Percentiles rank a stretch among this genome's conserved stretches.
Evolutionary conservation across 1,284 basidiomycete species (phyloP).

Genomic region (Wallemia hederae): DNA sequence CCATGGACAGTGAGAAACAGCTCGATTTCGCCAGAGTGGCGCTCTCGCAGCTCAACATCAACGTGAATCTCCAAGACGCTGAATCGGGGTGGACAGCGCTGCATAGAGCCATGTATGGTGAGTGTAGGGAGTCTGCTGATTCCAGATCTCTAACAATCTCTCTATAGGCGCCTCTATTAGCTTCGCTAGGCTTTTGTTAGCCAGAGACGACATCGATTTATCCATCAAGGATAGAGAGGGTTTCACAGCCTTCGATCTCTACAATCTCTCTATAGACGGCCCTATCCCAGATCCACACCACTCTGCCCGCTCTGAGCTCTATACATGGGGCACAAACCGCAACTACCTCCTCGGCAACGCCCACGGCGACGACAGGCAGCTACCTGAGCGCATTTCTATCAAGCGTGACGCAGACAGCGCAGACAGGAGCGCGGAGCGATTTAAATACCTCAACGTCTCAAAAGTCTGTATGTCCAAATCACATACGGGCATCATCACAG

Average conservation of each 20-base stretch:
- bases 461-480: not conserved
- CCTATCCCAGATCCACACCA: slow-evolving; percentile 22
- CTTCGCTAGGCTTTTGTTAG: slow-evolving; percentile 36
- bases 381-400: slow-evolving; percentile 42
- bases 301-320: slow-evolving; percentile 30
- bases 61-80: slow-evolving; percentile 50
- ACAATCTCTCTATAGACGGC: slow-evolving; percentile 58
- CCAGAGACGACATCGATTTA: slow-evolving; percentile 41
- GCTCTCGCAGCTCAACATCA: slow-evolving; percentile 44
- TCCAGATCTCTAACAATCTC: not conserved
- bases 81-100: slow-evolving; percentile 79
- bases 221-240: slow-evolving; percentile 62
- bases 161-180: not conserved
- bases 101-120: slow-evolving; percentile 64
- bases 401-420: slow-evolving; percentile 14
- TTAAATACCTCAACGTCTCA: not conserved
- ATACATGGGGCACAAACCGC: slow-evolving; percentile 71
- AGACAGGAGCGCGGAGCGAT: slow-evolving; percentile 5
- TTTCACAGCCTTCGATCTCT: slow-evolving; percentile 74
- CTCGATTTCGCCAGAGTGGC: slow-evolving; percentile 53
- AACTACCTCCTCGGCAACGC: slow-evolving; percentile 61
- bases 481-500: slow-evolving; percentile 1
- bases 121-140: slow-evolving; percentile 43
- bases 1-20: not conserved
- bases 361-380: slow-evolving; percentile 44